Conservation (phyloP, 345 rosid species). For the Lumnitzera littorea region DNA sequence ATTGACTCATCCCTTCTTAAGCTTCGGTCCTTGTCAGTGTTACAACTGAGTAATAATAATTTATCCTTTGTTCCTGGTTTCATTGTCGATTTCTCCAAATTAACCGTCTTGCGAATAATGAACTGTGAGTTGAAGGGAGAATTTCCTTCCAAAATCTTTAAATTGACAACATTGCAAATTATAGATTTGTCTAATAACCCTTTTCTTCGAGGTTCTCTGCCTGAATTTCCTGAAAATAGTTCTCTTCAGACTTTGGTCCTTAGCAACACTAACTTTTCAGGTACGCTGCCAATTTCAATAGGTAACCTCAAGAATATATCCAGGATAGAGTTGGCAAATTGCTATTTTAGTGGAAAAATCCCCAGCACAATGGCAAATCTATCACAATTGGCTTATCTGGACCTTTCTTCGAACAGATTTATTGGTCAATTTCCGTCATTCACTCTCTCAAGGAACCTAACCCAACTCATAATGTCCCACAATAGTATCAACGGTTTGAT, state of each 20-base stretch:
- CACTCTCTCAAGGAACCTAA: constrained; percentile 12
- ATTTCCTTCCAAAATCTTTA: constrained; percentile 23
- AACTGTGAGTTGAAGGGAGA: constrained; percentile 11
- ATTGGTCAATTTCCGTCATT: constrained; percentile 28
- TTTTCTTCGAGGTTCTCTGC: constrained; percentile 22
- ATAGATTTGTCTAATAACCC: constrained; percentile 16
- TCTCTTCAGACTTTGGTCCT: constrained; percentile 22
- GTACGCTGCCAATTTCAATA: constrained; percentile 29
- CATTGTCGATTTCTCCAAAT: constrained; percentile 9
- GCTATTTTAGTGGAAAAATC: constrained; percentile 25
- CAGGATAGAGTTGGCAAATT: background rate
- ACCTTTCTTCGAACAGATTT: constrained; percentile 25
- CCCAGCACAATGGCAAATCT: constrained; percentile 19
- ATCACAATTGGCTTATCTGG: constrained; percentile 18
- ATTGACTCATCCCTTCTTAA: constrained; percentile 7
- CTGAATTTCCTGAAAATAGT: background rate
- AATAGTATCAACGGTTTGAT: constrained; percentile 26
- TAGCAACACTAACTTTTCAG: constrained; percentile 17
- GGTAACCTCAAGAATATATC: constrained; percentile 15
- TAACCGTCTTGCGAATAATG: constrained; percentile 17
- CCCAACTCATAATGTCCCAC: constrained; percentile 3
- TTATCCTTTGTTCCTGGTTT: constrained; percentile 18
- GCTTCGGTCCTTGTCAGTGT: constrained; percentile 9
- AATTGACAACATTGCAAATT: constrained; percentile 13
- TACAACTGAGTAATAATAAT: constrained; percentile 17